Evolutionary conservation across 352 stramenopile genomes (phyloP), one percentile per base, ranked within the genome.

Genomic region (Phytophthora tubulina): DNA sequence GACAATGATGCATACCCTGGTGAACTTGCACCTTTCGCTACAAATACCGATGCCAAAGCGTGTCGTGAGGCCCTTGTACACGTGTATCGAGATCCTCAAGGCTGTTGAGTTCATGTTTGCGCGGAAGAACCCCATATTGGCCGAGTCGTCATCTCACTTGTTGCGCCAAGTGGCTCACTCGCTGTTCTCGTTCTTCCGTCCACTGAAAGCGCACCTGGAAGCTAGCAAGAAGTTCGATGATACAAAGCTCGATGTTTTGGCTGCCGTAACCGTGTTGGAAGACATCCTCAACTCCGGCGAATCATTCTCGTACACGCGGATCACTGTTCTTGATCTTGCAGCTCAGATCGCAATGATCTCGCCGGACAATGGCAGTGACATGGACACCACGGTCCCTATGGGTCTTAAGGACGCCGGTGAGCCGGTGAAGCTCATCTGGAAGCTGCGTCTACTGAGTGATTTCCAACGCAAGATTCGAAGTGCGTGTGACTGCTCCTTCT

Each of bases 71-170:
- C 89, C 92, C 3, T 53, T 97, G 45, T 92, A 97, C 61, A 95
- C 86, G 11, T 96, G 95, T 53, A 92, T 97, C 50, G 90, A 97
- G 45, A 92, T 98, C 36, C 69, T 97, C 30, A 98, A 98, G 75
- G 88, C 89, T 3, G 91, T 98, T 35, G 93, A 98, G 70, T 97
- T 97, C 58, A 97, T 97, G 91, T 93, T 98, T 67, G 88, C 89
- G 13, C 75, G 90, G 14, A 96, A 96, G 62, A 95, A 94, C 67
- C 88, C 89, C 5, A 88, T 95, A 31, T 54, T 96, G 45, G 81
- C 84, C 0, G 88, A 96, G 67, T 92, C 78, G 13, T 84, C 83
- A 14, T 90, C 88, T 2, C 80, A 95, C 15, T 67, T 96, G 45
- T 58, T 96, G 17, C 81, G 87, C 0, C 89, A 95, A 76, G 88